Percentiles rank a stretch among this genome's conserved stretches.
These are phyloP conservation scores for Colletotrichum incanum DNA, from an alignment of 2,329 filamentous ascomycete genomes.

Conservation along the genomic window DNA sequence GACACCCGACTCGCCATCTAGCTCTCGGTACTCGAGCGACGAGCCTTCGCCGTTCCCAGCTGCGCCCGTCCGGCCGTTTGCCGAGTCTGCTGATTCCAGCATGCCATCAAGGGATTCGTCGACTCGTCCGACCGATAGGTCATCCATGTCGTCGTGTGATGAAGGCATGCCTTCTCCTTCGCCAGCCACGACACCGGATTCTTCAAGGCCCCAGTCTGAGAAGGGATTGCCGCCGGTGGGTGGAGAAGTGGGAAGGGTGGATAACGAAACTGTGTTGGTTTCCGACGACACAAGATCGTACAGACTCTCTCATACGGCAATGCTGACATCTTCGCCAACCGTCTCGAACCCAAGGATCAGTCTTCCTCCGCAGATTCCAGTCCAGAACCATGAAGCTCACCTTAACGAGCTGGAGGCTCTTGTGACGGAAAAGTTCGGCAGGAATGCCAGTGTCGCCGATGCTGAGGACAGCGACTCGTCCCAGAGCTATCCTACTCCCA, in stretches of 20 bases:
- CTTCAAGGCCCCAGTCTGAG: constrained; percentile 59
- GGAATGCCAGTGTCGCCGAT: constrained; percentile 37
- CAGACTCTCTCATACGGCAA: constrained; percentile 35
- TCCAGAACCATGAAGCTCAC: constrained; percentile 32
- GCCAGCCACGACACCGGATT: constrained; percentile 56
- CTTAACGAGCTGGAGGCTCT: constrained; percentile 37
- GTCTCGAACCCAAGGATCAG: constrained; percentile 33
- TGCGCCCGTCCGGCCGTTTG: constrained; percentile 21
- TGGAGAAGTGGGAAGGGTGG: constrained; percentile 38
- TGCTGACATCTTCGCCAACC: constrained; percentile 26
- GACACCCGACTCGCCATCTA: constrained; percentile 38
- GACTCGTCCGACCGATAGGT: constrained; percentile 37
- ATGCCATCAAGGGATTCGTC: constrained; percentile 36
- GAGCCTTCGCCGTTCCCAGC: neutral
- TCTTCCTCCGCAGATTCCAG: constrained; percentile 34
- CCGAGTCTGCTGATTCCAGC: constrained; percentile 18
- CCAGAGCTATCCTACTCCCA: constrained; percentile 30
- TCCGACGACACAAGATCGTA: constrained; percentile 39
- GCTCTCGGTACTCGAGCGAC: constrained; percentile 37
- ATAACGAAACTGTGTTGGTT: constrained; percentile 36
- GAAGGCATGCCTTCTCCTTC: constrained; percentile 53
- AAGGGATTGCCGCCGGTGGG: constrained; percentile 48
- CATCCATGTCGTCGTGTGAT: constrained; percentile 54
- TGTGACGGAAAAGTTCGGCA: constrained; percentile 37
- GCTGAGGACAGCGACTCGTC: constrained; percentile 40